Evolutionary conservation across 163 green algal genomes (phyloP).

Genomic region (Picocystis sp.): DNA sequence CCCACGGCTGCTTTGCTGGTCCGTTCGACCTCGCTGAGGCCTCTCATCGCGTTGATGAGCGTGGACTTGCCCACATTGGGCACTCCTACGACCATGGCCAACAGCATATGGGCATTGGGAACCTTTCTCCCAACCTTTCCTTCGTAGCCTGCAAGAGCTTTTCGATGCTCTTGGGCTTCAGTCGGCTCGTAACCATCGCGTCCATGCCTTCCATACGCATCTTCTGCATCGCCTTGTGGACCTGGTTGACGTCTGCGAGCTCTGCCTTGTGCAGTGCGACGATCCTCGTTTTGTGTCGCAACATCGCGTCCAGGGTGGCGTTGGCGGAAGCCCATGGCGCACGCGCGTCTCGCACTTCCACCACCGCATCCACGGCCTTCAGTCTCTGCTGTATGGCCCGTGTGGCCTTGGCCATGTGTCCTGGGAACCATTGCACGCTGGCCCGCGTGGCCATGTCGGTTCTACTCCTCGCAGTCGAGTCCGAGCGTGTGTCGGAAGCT

Average conservation of each 20-base stretch:
- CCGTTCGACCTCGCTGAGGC: not conserved
- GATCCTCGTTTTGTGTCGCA: too few species aligned
- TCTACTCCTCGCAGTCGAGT: too few species aligned
- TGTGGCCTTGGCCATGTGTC: slow-evolving; percentile 30
- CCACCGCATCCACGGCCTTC: slow-evolving; percentile 26
- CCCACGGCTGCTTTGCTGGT: not conserved
- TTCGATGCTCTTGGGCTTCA: too few species aligned
- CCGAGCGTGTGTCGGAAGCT: too few species aligned
- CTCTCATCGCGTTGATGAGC: slow-evolving; percentile 17
- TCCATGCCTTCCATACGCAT: too few species aligned
- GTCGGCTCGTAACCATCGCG: too few species aligned
- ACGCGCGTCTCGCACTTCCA: slow-evolving; percentile 30
- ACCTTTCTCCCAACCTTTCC: slow-evolving; percentile 8
- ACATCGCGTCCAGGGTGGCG: too few species aligned
- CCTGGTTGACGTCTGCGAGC: too few species aligned
- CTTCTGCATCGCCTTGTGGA: too few species aligned
- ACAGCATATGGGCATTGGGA: slow-evolving; percentile 6
- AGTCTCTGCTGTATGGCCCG: slow-evolving; percentile 15
- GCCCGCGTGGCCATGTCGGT: too few species aligned
- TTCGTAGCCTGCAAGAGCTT: slow-evolving; percentile 15
- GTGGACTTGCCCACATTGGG: slow-evolving; percentile 22
- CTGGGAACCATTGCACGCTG: slow-evolving; percentile 44
- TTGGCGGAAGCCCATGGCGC: too few species aligned
- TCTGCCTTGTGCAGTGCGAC: too few species aligned
- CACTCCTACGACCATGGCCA: slow-evolving; percentile 17